Conservation (phyloP, 2,329 filamentous ascomycete species). For the Aspergillus felis region DNA sequence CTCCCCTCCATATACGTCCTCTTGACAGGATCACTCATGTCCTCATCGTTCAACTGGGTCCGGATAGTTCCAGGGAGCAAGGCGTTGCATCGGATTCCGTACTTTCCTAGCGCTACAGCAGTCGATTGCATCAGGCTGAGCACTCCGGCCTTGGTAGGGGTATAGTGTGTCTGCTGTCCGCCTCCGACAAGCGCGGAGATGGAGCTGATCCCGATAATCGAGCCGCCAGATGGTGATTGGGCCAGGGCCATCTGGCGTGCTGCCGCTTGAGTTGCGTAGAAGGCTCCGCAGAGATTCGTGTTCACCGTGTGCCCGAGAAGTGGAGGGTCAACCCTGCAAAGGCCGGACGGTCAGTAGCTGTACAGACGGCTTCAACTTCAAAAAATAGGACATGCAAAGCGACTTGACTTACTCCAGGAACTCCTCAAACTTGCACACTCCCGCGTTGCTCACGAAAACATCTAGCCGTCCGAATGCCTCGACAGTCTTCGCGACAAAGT, state of each 20-base stretch:
- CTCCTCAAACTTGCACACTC: slow-evolving; percentile 82
- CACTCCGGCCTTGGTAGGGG: slow-evolving; percentile 81
- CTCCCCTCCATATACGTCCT: slow-evolving; percentile 72
- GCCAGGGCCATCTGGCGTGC: slow-evolving; percentile 79
- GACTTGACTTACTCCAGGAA: slow-evolving; percentile 63
- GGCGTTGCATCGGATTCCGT: slow-evolving; percentile 78
- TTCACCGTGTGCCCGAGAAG: slow-evolving; percentile 68
- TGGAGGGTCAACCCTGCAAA: slow-evolving; percentile 57
- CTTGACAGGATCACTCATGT: slow-evolving; percentile 70
- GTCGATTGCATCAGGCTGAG: slow-evolving; percentile 77
- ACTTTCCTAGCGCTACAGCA: slow-evolving; percentile 71
- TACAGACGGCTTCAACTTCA: too few relatives aligned
- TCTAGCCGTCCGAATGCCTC: slow-evolving; percentile 55
- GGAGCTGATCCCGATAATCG: slow-evolving; percentile 57
- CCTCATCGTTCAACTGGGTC: slow-evolving; percentile 80
- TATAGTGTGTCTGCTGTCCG: slow-evolving; percentile 77
- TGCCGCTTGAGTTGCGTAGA: slow-evolving; percentile 80
- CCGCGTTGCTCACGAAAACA: slow-evolving; percentile 84
- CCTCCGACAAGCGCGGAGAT: slow-evolving; percentile 56
- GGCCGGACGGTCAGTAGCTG: neutral
- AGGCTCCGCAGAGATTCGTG: slow-evolving; percentile 84
- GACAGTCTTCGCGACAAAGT: slow-evolving; percentile 65
- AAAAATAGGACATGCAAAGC: neutral
- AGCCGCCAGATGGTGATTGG: slow-evolving; percentile 64
- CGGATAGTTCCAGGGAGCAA: slow-evolving; percentile 77